Conservation (phyloP, 176 grass and related monocot species). For the Eleusine coracana region DNA sequence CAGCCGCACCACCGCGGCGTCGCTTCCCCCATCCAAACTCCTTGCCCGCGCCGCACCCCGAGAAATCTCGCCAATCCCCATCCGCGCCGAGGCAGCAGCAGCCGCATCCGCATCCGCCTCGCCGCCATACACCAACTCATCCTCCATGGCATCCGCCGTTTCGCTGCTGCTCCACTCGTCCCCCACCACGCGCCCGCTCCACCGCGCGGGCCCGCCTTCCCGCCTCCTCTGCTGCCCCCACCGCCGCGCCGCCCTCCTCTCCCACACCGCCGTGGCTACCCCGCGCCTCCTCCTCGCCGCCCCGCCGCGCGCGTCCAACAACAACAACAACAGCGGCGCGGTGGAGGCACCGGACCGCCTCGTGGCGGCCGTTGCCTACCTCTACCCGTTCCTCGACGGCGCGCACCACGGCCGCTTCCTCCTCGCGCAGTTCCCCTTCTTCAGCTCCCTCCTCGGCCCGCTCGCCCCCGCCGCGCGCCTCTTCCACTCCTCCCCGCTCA, state of each 20-base stretch:
- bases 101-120: not conserved
- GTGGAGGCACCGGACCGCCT: slow-evolving; percentile 70
- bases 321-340: slow-evolving; percentile 61
- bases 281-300: slow-evolving; percentile 14
- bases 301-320: slow-evolving; percentile 40
- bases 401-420: slow-evolving; percentile 62
- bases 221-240: slow-evolving; percentile 14
- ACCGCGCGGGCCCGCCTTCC: slow-evolving; percentile 7
- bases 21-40: not conserved
- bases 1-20: slow-evolving; percentile 30
- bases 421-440: slow-evolving; percentile 68
- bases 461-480: slow-evolving; percentile 74
- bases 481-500: slow-evolving; percentile 80
- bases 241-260: not conserved
- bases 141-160: slow-evolving; percentile 54
- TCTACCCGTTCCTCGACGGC: slow-evolving; percentile 99
- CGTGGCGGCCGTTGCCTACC: slow-evolving; percentile 75
- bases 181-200: slow-evolving; percentile 13
- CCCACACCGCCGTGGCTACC: not conserved
- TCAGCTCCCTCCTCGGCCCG: slow-evolving; percentile 63
- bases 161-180: slow-evolving; percentile 52
- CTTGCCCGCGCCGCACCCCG: not conserved
- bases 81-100: not conserved
- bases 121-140: not conserved
- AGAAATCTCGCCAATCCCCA: slow-evolving; percentile 13